A percentile compares a stretch with the other conserved stretches of the same genome.
These are phyloP conservation scores for Dichotomocladium elegans DNA, from an alignment of 371 early-diverging fungal genomes.

Conservation along the genomic window DNA sequence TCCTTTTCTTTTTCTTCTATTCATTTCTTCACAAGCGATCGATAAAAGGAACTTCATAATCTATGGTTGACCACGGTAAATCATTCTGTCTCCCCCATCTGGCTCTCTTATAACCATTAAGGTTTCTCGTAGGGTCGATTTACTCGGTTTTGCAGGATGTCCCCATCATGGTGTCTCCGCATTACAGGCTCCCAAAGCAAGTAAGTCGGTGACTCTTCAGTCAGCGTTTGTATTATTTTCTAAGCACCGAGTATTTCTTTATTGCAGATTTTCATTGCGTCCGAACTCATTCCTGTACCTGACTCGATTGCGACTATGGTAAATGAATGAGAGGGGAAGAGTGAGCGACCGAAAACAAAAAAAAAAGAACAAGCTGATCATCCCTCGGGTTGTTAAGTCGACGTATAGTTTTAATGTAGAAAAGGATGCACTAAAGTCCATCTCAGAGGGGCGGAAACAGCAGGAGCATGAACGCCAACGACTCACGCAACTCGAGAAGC, in stretches of 20 bases:
- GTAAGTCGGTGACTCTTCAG: no score
- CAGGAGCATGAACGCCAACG: constrained; percentile 18
- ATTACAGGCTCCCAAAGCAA: constrained; percentile 45
- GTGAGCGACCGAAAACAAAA: not conserved
- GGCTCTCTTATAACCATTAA: not conserved
- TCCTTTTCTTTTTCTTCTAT: no score
- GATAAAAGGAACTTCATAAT: no score
- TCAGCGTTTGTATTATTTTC: not conserved
- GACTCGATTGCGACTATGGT: constrained; percentile 35
- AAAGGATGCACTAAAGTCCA: constrained; percentile 32
- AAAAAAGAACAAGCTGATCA: not conserved
- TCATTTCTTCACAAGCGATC: no score
- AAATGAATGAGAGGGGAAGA: constrained; percentile 3
- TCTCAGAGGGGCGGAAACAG: constrained; percentile 17
- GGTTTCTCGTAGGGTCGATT: constrained; percentile 27
- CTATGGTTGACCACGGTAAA: constrained; percentile 17
- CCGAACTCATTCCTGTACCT: constrained; percentile 32
- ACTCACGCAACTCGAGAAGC: constrained; percentile 18
- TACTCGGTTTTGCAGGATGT: constrained; percentile 49
- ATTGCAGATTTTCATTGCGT: constrained; percentile 24
- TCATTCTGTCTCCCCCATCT: not conserved
- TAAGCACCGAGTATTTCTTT: not conserved
- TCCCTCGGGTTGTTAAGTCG: constrained; percentile 8
- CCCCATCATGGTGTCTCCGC: constrained; percentile 52
- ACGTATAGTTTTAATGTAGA: constrained; percentile 40